Conservation (phyloP, 495 filamentous ascomycete species). For the Neurospora sublineolata region DNA sequence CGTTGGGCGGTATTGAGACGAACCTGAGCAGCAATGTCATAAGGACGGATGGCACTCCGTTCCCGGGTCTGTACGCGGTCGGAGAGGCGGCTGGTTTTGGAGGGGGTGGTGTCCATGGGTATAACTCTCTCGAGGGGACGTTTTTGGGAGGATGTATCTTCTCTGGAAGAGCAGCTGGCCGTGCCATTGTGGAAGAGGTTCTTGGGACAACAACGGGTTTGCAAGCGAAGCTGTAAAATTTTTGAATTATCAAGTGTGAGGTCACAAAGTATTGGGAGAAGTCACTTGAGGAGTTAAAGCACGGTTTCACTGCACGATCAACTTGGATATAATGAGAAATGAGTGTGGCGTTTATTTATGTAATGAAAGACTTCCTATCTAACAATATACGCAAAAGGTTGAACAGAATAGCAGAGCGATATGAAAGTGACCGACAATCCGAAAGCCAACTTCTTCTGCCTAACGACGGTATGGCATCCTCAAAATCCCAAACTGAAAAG, state of each 20-base stretch:
- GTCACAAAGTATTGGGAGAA: background rate
- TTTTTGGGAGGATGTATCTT: slow-evolving; percentile 40
- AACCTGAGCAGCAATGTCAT: slow-evolving; percentile 38
- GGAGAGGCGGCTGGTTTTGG: slow-evolving; percentile 45
- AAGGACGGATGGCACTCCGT: slow-evolving; percentile 28
- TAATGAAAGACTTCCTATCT: background rate
- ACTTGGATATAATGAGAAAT: background rate
- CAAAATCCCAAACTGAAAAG: too few species aligned
- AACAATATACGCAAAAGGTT: background rate
- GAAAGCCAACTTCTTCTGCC: background rate
- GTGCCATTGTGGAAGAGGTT: slow-evolving; percentile 31
- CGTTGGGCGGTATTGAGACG: slow-evolving; percentile 42
- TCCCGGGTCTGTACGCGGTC: slow-evolving; percentile 38
- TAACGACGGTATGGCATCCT: too few species aligned
- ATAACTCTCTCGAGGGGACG: slow-evolving; percentile 39
- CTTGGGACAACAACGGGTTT: slow-evolving; percentile 6
- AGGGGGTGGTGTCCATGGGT: slow-evolving; percentile 42
- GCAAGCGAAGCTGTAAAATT: background rate
- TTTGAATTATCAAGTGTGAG: background rate
- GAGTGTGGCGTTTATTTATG: background rate
- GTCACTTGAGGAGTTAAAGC: background rate
- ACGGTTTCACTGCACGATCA: background rate
- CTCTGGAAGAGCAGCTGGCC: slow-evolving; percentile 35
- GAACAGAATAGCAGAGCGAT: background rate
- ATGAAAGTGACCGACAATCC: background rate